Evolutionary conservation across 2,329 filamentous ascomycete genomes (phyloP), one percentile per base, ranked within the genome.

Genomic region (Fusarium goolgardi): DNA sequence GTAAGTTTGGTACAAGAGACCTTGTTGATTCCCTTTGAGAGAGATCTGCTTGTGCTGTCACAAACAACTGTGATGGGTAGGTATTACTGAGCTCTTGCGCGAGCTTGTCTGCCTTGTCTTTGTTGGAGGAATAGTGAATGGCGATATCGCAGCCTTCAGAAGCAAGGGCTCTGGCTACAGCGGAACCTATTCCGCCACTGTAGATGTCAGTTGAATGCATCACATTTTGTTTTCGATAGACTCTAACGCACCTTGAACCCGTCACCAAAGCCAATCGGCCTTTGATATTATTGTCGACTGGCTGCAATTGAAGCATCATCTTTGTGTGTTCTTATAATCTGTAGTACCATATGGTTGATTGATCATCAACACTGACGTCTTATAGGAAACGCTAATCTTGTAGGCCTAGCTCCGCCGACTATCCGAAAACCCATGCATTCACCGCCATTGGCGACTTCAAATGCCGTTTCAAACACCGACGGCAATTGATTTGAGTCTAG

Each of bases 181-280:
- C 73, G 8, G 76, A 76, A 11, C 78, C 78, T 21, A 79, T 79
- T 5, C 78, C 78, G 49, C 77, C 78, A 37, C 77, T 79, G 53
- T 43, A 6, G 4, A 41, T 21, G 10, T 63, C 47, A 63, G 59
- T 27, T 18, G 13, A 61, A 43, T 5, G n/a, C 35, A 43, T 31
- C 25, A 27, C 1, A 27, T 37, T 8, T 25, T 20, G 21, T 8
- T 23, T 21, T 7, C 15, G n/a, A 21, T 10, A 10, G 31, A 16
- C 32, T 9, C 10, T 18, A 9, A 37, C 31, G 25, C 18, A 69
- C 67, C 67, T 70, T 52, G 67, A 55, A 13, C 67, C 67, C 8
- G 67, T 70, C n/a, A 70, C 67, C 32, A 70, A 62, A 29, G 67
- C 67, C 46, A 70, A 53, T 16, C 67, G 67, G 49, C 67, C 65